Evolutionary conservation across 768 basidiomycete species (phyloP).

Genomic region (Leccinellum rugosiceps): DNA sequence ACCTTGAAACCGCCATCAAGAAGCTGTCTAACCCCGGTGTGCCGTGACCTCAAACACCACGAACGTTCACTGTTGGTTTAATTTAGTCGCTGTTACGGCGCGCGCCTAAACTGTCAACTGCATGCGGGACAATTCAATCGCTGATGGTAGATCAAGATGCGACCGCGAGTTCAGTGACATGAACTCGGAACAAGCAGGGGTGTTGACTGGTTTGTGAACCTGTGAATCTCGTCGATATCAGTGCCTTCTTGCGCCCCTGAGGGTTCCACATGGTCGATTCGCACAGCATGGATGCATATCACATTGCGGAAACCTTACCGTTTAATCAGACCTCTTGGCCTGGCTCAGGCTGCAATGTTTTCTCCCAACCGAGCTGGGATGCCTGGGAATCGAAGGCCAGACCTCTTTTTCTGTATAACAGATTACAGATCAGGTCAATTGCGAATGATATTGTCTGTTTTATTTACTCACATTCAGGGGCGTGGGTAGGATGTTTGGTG

Average conservation of each 20-base stretch:
- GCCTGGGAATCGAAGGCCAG: neutral
- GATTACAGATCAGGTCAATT: neutral
- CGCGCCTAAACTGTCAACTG: neutral
- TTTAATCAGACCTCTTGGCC: neutral
- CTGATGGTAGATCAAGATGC: neutral
- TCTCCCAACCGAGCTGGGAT: neutral
- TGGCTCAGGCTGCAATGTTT: neutral
- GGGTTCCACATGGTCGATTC: neutral
- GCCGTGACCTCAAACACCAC: neutral
- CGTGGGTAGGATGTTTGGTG: neutral
- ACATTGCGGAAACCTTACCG: neutral
- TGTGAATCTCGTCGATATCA: neutral
- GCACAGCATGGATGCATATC: neutral
- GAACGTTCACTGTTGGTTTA: neutral
- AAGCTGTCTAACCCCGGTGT: neutral
- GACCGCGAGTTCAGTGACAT: neutral
- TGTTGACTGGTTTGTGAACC: neutral
- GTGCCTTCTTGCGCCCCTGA: neutral
- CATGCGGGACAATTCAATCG: neutral
- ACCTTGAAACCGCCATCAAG: neutral
- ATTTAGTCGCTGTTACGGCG: neutral
- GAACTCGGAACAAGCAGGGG: neutral
- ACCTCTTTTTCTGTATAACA: neutral
- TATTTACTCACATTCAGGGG: neutral
- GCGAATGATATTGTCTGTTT: neutral